A percentile compares a stretch with the other conserved stretches of the same genome.
Conservation (phyloP, 768 basidiomycete genomes). For the Termitomyces heimii region DNA sequence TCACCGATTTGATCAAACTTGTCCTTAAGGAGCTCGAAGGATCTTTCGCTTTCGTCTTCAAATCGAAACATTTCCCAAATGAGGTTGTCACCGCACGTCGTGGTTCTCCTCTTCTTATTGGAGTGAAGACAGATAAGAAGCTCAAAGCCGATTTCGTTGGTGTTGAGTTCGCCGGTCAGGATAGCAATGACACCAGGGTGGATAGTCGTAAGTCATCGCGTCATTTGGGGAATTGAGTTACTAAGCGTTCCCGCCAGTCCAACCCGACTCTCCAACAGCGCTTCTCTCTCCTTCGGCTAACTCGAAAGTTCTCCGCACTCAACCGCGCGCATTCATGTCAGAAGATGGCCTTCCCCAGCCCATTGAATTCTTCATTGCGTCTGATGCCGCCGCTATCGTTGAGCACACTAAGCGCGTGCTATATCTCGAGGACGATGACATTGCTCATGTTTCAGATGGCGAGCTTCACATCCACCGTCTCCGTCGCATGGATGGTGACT, state of each 20-base stretch:
- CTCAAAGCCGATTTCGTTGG: slow-evolving; percentile 99
- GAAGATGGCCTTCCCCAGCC: slow-evolving; percentile 98
- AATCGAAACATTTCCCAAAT: slow-evolving; percentile 91
- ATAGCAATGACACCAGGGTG: slow-evolving; percentile 36
- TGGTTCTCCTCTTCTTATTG: slow-evolving; percentile 93
- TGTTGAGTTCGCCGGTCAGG: slow-evolving; percentile 86
- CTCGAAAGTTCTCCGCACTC: slow-evolving; percentile 85
- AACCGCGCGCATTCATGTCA: slow-evolving; percentile 96
- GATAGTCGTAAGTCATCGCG: slow-evolving; percentile 32
- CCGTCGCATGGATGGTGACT: slow-evolving; percentile 71
- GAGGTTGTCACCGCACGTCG: slow-evolving; percentile 95
- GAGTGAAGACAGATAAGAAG: slow-evolving; percentile 99
- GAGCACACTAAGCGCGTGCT: slow-evolving; percentile 99
- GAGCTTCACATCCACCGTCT: slow-evolving; percentile 99
- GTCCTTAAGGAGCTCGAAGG: slow-evolving; percentile 98
- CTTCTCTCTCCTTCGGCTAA: slow-evolving; percentile 61
- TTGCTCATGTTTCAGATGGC: slow-evolving; percentile 95
- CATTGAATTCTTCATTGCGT: slow-evolving; percentile 99
- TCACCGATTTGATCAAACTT: slow-evolving; percentile 90
- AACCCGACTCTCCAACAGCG: slow-evolving; percentile 44
- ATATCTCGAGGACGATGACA: slow-evolving; percentile 98
- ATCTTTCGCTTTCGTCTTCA: slow-evolving; percentile 99
- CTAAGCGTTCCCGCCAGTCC: slow-evolving; percentile 22
- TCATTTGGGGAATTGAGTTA: background rate
- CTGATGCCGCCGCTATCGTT: slow-evolving; percentile 92